Evolutionary conservation across 768 basidiomycete genomes (phyloP), one percentile per base, ranked within the genome.

Genomic region (Russula dissimulans): DNA sequence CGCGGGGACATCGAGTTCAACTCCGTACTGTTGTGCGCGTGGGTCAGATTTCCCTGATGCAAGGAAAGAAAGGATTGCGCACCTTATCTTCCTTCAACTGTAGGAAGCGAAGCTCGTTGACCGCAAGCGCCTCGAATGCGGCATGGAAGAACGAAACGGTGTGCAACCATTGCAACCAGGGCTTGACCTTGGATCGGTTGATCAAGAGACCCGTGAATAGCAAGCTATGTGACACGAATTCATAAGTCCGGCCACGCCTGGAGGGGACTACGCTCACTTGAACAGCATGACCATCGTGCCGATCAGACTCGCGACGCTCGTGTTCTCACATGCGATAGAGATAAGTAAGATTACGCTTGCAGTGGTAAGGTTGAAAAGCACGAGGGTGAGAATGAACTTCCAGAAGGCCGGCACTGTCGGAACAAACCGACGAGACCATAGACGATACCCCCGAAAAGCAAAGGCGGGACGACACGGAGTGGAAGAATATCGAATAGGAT

Each of bases 111-210:
- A 99, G 77, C 72, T 99, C 97, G 70, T 98, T 99, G 59, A 99
- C 97, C n/a, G 95, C 86, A 42, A 99, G 80, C 0, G 91, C 95
- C 74, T 99, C 97, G 66, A 94, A 98, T 0, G 91, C 97, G 26
- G 97, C 95, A 75, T 99, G 97, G 86, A 97, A 99, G 80, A 98
- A 98, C 5, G 94, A 97, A 6, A 91, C 69, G 0, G 88, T 93
- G 69, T 94, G 89, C 60, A 99, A 75, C 90, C 92, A 97, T 59
- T 81, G 84, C 52, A 97, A 76, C 41, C 76, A 78, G 0, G 79
- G 78, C 0, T 82, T 78, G 12, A 97, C 82, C 31, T 87, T 87
- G 61, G 94, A 89, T 50, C 93, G 86, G 73, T 98, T 99, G 75
- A 99, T 93, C 62, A 98, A 77, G 57, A 98, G 75, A 5, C 97